Percentiles rank a stretch among this genome's conserved stretches.
phyloP scores from a whole-genome alignment of 768 basidiomycete species.

The Boletus rufocinnamomeus region DNA sequence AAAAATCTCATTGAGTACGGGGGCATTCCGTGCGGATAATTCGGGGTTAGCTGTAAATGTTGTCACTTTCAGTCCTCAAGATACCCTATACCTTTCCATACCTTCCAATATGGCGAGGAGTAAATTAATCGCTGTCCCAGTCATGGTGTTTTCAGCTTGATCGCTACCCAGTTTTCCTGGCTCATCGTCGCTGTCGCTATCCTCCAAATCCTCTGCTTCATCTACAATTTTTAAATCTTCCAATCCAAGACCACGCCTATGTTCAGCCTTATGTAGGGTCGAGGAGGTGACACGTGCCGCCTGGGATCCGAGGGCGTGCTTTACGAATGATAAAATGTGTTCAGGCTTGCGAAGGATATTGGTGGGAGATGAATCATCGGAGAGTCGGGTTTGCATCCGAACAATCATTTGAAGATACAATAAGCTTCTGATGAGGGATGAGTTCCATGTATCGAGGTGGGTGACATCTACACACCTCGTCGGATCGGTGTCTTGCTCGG shows the following conservation, averaged over 20 bases:
- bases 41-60: constrained; percentile 48
- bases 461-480: constrained; percentile 19
- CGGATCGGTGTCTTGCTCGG: constrained; percentile 25
- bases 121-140: constrained; percentile 75
- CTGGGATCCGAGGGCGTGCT: constrained; percentile 65
- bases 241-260: constrained; percentile 29
- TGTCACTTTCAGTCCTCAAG: neutral
- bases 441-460: neutral
- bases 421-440: constrained; percentile 50
- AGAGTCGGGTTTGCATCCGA: constrained; percentile 74
- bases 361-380: constrained; percentile 51
- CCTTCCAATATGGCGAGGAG: constrained; percentile 88
- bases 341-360: constrained; percentile 63
- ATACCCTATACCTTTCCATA: constrained; percentile 30
- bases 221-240: constrained; percentile 42
- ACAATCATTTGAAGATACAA: constrained; percentile 79
- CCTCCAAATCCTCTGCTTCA: constrained; percentile 41
- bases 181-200: constrained; percentile 60
- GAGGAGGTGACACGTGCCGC: neutral
- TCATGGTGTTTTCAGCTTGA: constrained; percentile 61
- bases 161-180: constrained; percentile 41
- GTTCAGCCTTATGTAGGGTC: constrained; percentile 6
- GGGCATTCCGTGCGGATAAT: constrained; percentile 58
- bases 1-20: constrained; percentile 72
- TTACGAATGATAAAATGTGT: constrained; percentile 81